A percentile compares a stretch with the other conserved stretches of the same genome.
Evolutionary conservation across 371 early-diverging fungal species (phyloP).

Genomic region (Dichotomocladium elegans): DNA sequence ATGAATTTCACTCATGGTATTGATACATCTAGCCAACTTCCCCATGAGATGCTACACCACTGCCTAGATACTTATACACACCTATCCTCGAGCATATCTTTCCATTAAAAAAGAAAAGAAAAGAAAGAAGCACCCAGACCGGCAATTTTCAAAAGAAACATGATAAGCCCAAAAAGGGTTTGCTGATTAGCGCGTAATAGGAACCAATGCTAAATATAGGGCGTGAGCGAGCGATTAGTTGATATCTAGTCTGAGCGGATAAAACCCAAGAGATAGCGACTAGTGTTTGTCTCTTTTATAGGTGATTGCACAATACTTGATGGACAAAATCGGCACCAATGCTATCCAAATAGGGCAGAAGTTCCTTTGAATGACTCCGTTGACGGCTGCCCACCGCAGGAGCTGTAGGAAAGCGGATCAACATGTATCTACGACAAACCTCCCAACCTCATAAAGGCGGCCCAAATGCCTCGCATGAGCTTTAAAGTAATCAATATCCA

Average conservation of each 20-base stretch:
- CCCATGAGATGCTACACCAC: constrained; percentile 11
- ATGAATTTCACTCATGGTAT: neutral
- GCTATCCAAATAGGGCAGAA: constrained; percentile 44
- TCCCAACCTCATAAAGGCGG: constrained; percentile 49
- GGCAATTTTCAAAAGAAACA: constrained; percentile 35
- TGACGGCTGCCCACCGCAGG: constrained; percentile 23
- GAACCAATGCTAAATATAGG: constrained; percentile 46
- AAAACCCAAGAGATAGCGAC: neutral
- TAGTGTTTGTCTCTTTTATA: constrained; percentile 55
- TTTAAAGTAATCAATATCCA: constrained; percentile 46
- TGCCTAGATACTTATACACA: constrained; percentile 2
- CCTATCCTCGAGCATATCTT: neutral
- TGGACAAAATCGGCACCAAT: constrained; percentile 47
- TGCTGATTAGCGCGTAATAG: too few relatives aligned
- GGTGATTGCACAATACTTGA: constrained; percentile 56
- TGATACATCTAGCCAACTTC: constrained; percentile 6
- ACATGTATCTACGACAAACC: constrained; percentile 36
- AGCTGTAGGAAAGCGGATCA: neutral
- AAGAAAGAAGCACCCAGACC: constrained; percentile 5
- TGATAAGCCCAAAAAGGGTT: constrained; percentile 50
- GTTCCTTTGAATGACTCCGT: constrained; percentile 43
- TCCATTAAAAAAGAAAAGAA: neutral
- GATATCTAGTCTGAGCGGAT: constrained; percentile 42
- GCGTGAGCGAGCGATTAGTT: constrained; percentile 43
- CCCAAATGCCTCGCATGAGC: constrained; percentile 43